These are phyloP conservation scores for Hanseniaspora lindneri DNA, from an alignment of 805 yeast species.

Conservation along the genomic window DNA sequence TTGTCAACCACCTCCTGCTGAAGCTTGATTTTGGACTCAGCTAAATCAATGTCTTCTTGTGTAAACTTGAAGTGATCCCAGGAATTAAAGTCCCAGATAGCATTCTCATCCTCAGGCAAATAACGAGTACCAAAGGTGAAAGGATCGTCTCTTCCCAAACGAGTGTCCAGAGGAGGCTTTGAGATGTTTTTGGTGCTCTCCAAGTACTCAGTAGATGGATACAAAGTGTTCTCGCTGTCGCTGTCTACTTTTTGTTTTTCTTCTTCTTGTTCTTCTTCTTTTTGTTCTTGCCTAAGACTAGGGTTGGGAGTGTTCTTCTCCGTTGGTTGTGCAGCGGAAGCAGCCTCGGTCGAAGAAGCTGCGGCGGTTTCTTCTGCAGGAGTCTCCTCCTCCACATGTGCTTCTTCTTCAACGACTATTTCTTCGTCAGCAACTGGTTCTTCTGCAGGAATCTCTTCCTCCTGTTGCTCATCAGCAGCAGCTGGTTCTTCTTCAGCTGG, in stretches of 20 bases:
- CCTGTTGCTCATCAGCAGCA: background rate
- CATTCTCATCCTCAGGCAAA: slow-evolving; percentile 44
- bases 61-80: slow-evolving; percentile 97
- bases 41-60: slow-evolving; percentile 67
- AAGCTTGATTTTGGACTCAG: slow-evolving; percentile 56
- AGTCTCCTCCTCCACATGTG: background rate
- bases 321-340: background rate
- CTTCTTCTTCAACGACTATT: background rate
- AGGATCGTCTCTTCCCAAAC: slow-evolving; percentile 78
- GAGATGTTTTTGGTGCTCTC: slow-evolving; percentile 11
- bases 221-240: background rate
- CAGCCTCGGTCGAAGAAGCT: too few species aligned
- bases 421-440: slow-evolving; percentile 46
- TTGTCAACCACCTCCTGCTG: slow-evolving; percentile 87
- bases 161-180: slow-evolving; percentile 25
- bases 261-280: slow-evolving; percentile 27
- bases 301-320: slow-evolving; percentile 10
- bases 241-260: slow-evolving; percentile 23
- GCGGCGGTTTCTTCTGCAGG: too few species aligned
- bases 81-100: slow-evolving; percentile 87
- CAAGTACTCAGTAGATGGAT: slow-evolving; percentile 2
- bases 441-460: slow-evolving; percentile 12
- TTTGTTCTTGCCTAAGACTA: slow-evolving; percentile 18
- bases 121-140: slow-evolving; percentile 84
- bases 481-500: background rate